Conservation (phyloP, 2,329 filamentous ascomycete species). For the Fusarium nygamai region DNA sequence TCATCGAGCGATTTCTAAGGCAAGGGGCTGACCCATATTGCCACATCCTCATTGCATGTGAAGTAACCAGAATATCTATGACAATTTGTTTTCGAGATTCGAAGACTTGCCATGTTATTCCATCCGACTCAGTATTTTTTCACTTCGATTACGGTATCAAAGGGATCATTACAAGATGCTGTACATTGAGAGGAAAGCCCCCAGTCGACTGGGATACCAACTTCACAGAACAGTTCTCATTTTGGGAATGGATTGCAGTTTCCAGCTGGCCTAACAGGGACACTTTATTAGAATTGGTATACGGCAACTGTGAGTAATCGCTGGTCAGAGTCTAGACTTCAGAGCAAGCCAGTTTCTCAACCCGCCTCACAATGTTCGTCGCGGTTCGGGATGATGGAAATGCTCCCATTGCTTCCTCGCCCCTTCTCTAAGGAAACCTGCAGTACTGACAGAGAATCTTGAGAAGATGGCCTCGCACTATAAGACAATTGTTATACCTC, state of each 20-base stretch:
- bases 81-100: neutral
- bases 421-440: neutral
- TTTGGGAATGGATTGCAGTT: neutral
- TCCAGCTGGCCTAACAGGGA: rapidly evolving
- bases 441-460: neutral
- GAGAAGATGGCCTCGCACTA: rapidly evolving
- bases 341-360: rapidly evolving
- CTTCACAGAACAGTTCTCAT: neutral
- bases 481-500: neutral
- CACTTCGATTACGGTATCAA: rapidly evolving
- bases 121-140: rapidly evolving
- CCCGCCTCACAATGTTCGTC: rapidly evolving
- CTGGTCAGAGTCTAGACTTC: rapidly evolving
- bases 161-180: rapidly evolving
- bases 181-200: rapidly evolving
- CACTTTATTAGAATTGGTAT: neutral
- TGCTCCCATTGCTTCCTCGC: neutral
- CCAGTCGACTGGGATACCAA: neutral
- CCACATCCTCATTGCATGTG: neutral
- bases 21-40: neutral
- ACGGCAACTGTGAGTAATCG: rapidly evolving
- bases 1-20: neutral
- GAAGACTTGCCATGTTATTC: neutral
- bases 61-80: neutral
- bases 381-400: neutral